Base-by-base conservation (phyloP, 2,329 filamentous ascomycete genomes). In the Chrysoporthe austroafricana region DNA sequence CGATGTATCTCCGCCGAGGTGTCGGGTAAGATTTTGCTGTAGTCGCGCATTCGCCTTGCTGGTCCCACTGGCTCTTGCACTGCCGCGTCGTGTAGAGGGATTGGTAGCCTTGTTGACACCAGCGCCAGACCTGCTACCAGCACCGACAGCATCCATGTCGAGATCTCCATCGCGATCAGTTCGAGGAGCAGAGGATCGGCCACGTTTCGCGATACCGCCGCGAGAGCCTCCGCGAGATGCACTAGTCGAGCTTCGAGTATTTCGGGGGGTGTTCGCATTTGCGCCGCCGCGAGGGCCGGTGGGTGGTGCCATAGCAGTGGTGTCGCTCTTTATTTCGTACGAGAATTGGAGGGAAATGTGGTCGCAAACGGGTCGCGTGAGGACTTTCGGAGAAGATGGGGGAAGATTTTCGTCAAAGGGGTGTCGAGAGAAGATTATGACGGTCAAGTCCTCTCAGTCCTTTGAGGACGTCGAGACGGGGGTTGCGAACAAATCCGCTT, bases 121-220 rank as follows among this genome's bases (percentile, higher is more conserved):
- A 70, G 77, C 74, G 59, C 73, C 74, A 26, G 76, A 65, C 42
- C 48, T 69, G 44, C 39, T 54, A 54, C 43, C 66, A 52, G 57
- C 60, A 43, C 57, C 21, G 42, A 63, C 26, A 6, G 62, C 42
- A 70, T 84, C 84, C 86, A 89, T 89, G 43, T 86, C 81, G n/a
- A 89, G 79, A 72, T 89, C 86, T 43, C 86, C 86, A 78, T 88
- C 86, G 64, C 81, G 78, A 72, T 88, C 86, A 61, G 81, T 74
- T 69, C 79, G 72, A 4, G 74, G 66, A 26, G 73, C 71, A 52
- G 76, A 76, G 13, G 74, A 75, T 50, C 81, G 82, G 60, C 63
- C 63, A 44, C 83, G 83, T 75, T 87, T 88, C 26, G 79, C 77
- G 64, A 88, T 83, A 42, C 86, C 86, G 46, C 82, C 82, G 72